Evolutionary conservation across 805 yeast genomes (phyloP).

Genomic region (Kodamaea laetipori): DNA sequence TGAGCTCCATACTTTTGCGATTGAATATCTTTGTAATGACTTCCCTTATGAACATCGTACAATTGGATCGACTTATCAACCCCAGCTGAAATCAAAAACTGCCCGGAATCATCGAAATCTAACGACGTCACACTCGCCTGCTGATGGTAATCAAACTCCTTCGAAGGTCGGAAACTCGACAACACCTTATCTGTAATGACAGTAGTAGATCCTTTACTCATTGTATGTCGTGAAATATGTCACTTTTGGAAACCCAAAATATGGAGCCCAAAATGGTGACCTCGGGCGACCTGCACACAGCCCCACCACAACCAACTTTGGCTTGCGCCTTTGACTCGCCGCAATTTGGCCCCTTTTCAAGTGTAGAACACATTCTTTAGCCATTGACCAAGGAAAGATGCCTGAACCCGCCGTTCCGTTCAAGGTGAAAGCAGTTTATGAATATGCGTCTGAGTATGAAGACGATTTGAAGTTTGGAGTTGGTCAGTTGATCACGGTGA

Average conservation of each 20-base stretch:
- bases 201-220: slow-evolving; percentile 24
- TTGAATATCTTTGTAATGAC: slow-evolving; percentile 64
- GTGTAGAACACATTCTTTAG: neutral
- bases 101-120: slow-evolving; percentile 84
- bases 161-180: slow-evolving; percentile 38
- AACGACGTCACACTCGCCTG: slow-evolving; percentile 64
- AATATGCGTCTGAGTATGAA: slow-evolving; percentile 61
- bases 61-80: slow-evolving; percentile 81
- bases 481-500: slow-evolving; percentile 74
- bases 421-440: slow-evolving; percentile 65
- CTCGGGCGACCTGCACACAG: slow-evolving; percentile 7
- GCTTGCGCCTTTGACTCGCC: slow-evolving; percentile 4
- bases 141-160: slow-evolving; percentile 52
- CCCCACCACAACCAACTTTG: slow-evolving; percentile 3
- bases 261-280: neutral
- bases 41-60: slow-evolving; percentile 73
- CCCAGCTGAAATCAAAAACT: slow-evolving; percentile 71
- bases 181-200: slow-evolving; percentile 29
- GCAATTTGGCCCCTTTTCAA: slow-evolving; percentile 7
- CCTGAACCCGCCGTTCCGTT: slow-evolving; percentile 50
- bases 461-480: slow-evolving; percentile 78
- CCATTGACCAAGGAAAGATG: slow-evolving; percentile 17
- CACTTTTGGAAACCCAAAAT: neutral
- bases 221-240: neutral
- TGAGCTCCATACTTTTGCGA: slow-evolving; percentile 93